Base-by-base conservation (phyloP, 1,139 yeast genomes). In the Yamadazyma trypodendri region DNA sequence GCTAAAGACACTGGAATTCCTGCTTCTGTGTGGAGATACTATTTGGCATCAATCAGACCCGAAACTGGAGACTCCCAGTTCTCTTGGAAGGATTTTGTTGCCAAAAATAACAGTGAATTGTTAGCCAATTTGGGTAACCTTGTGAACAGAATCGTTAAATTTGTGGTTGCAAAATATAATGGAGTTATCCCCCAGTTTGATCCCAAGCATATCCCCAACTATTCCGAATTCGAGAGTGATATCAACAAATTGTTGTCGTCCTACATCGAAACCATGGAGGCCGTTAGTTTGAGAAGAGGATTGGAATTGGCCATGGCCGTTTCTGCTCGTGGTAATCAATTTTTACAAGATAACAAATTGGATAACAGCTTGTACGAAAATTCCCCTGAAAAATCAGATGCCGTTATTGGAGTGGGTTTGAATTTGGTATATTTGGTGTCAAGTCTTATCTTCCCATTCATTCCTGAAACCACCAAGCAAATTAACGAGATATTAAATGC, bases 21-120 rank as follows among this genome's bases (percentile, higher is more conserved):
- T 2, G 81, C 97, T 31, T 84, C 96, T 28, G 97, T 92, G 32
- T 92, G 98, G 98, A 82, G 99, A 75, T 92, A 90, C 65, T 94
- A 92, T 65, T 75, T 92, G 60, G 84, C 96, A 3, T 78, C 90
- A 32, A 81, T 90, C 28, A 82, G 99, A 62, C 99, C 99, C 20
- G 99, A 92, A 70, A 73, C 89, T 34, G 82, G 95, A 34, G 99
- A 92, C 62, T 82, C 98, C 23, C 96, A 90, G 59, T 92, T 92
- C 64, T 89, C 97, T 2, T 92, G 99, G 99, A 77, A 77, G 41
- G 97, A 92, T 59, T 90, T 92, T 63, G 97, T 89, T 47, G 76
- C 95, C 38, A 86, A 89, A 65, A 92, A 92, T 63, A 92, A 92
- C 69, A 79, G 84, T 48, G 98, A 94, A 67, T 72, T 92, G 56